A percentile compares a stretch with the other conserved stretches of the same genome.
Evolutionary conservation across 768 basidiomycete genomes (phyloP).

Genomic region (Pulveroboletus ravenelii): DNA sequence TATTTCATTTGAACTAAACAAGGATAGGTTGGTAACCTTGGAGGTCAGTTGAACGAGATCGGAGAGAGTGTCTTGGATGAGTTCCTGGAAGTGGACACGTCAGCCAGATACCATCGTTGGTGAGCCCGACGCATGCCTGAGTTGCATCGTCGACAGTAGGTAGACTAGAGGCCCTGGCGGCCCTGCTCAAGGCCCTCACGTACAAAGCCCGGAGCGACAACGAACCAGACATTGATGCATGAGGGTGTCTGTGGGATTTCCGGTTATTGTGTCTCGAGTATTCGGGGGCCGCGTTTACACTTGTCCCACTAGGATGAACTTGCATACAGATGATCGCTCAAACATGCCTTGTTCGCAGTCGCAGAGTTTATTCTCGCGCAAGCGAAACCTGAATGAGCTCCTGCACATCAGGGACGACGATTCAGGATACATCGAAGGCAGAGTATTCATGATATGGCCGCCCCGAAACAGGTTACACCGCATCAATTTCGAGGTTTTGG

Average conservation of each 20-base stretch:
- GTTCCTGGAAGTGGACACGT: slow-evolving; percentile 40
- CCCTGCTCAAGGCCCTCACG: slow-evolving; percentile 34
- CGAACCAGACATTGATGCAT: slow-evolving; percentile 13
- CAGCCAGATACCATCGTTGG: slow-evolving; percentile 2
- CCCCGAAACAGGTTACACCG: slow-evolving; percentile 25
- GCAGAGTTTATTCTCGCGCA: slow-evolving; percentile 21
- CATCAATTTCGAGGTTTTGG: slow-evolving; percentile 27
- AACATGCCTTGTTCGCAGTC: neutral
- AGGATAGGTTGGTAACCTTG: slow-evolving; percentile 53
- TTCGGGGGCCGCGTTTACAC: slow-evolving; percentile 3
- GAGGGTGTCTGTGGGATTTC: slow-evolving; percentile 6
- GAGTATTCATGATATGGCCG: slow-evolving; percentile 44
- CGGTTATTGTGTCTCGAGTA: neutral
- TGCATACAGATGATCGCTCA: neutral
- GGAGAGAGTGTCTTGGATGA: slow-evolving; percentile 49
- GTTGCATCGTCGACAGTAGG: slow-evolving; percentile 42
- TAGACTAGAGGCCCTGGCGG: slow-evolving; percentile 35
- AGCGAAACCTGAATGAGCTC: slow-evolving; percentile 32
- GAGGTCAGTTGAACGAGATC: slow-evolving; percentile 53
- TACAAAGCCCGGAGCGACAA: slow-evolving; percentile 38
- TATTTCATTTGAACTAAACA: slow-evolving; percentile 82
- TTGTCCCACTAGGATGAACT: slow-evolving; percentile 5
- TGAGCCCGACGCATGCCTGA: slow-evolving; percentile 33
- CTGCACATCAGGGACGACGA: slow-evolving; percentile 27
- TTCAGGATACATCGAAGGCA: slow-evolving; percentile 39